These are phyloP conservation scores for Castanopsis chinensis DNA, from an alignment of 306 rosid genomes.

Conservation along the genomic window DNA sequence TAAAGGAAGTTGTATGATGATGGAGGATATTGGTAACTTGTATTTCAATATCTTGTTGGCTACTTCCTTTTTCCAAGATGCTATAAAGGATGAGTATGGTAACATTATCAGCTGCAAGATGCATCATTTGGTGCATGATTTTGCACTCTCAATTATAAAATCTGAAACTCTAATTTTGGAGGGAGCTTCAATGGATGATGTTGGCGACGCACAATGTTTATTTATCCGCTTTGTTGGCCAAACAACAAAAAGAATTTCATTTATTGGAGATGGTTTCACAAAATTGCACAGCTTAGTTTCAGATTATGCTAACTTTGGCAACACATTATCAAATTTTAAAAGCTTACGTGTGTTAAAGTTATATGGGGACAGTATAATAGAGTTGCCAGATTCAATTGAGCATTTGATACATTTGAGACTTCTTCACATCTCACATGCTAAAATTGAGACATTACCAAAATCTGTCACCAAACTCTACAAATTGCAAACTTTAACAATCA, in stretches of 20 bases:
- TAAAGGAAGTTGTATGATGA: not conserved
- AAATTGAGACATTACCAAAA: rapidly evolving
- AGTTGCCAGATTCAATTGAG: not conserved
- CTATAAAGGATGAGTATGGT: not conserved
- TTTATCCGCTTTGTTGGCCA: too few species aligned
- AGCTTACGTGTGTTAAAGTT: slow-evolving; percentile 12
- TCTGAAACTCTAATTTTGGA: not conserved
- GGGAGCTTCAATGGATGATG: not conserved
- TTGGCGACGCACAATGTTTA: not conserved
- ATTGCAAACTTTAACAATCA: slow-evolving; percentile 5
- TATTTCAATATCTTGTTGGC: not conserved
- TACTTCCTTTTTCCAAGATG: slow-evolving; percentile 18
- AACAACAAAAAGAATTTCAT: not conserved
- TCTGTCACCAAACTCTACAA: too few species aligned
- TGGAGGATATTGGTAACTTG: too few species aligned
- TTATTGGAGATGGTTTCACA: not conserved
- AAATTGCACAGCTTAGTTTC: not conserved
- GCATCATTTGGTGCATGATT: slow-evolving; percentile 24
- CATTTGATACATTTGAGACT: not conserved
- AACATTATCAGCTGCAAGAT: not conserved
- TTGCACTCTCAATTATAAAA: slow-evolving; percentile 9
- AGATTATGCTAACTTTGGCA: not conserved
- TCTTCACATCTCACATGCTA: too few species aligned
- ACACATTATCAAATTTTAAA: not conserved
- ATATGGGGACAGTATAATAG: not conserved